These are phyloP conservation scores for Chaetoceros tenuissimus DNA, from an alignment of 108 stramenopile species.

Conservation along the genomic window DNA sequence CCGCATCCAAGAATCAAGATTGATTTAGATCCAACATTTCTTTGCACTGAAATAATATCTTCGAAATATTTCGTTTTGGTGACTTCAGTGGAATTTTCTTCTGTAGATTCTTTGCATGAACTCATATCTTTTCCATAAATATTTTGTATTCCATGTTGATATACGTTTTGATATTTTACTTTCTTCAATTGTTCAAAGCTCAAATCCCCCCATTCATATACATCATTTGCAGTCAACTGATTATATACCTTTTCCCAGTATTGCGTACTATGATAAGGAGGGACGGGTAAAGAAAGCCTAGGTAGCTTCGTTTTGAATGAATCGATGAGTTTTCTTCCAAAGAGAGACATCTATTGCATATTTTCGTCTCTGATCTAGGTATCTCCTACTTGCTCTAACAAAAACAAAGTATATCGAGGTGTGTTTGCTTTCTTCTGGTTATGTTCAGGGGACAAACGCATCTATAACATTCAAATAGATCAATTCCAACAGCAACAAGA, in stretches of 20 bases:
- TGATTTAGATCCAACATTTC: constrained; percentile 27
- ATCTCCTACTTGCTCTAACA: too few relatives aligned
- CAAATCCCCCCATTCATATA: constrained; percentile 72
- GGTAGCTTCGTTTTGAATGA: constrained; percentile 16
- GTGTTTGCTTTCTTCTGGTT: too few relatives aligned
- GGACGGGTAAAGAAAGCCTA: constrained; percentile 50
- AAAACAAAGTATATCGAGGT: too few relatives aligned
- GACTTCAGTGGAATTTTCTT: neutral
- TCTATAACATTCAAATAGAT: too few relatives aligned
- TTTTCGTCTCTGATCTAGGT: too few relatives aligned
- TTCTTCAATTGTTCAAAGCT: constrained; percentile 8
- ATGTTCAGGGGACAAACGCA: too few relatives aligned
- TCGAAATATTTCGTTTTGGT: constrained; percentile 29
- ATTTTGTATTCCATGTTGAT: constrained; percentile 28
- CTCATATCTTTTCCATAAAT: constrained; percentile 11
- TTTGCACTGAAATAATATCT: constrained; percentile 23
- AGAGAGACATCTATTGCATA: constrained; percentile 27
- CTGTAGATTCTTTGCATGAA: too few relatives aligned
- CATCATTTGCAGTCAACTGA: constrained; percentile 37
- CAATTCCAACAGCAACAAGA: too few relatives aligned
- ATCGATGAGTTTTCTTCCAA: constrained; percentile 42
- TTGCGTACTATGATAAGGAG: constrained; percentile 42
- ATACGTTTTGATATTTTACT: neutral
- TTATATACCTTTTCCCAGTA: constrained; percentile 64
- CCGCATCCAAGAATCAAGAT: constrained; percentile 75